phyloP scores from a whole-genome alignment of 345 rosid species.

The Boechera divaricarpa region DNA sequence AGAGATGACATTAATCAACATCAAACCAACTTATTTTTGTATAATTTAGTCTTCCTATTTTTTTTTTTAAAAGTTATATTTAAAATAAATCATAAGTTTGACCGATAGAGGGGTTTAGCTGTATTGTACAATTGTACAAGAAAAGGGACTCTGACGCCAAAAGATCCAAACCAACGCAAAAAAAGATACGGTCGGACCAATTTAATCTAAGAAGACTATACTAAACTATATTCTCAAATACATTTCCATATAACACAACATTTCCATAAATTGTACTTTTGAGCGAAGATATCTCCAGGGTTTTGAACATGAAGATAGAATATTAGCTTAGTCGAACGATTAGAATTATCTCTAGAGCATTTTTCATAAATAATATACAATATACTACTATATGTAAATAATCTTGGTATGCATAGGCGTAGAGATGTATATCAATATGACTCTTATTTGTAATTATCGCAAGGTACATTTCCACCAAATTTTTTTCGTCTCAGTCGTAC shows the following conservation, averaged over 20 bases:
- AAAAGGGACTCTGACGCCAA: not conserved
- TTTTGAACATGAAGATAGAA: not conserved
- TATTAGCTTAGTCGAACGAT: not conserved
- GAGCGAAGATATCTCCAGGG: not conserved
- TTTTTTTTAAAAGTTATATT: not conserved
- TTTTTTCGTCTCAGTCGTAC: not conserved
- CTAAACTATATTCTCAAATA: not conserved
- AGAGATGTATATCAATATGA: not conserved
- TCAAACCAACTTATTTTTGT: not conserved
- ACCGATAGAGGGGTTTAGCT: constrained; percentile 21
- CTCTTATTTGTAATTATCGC: not conserved
- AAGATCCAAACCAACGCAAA: constrained; percentile 16
- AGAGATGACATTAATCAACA: not conserved
- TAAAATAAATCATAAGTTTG: constrained; percentile 10
- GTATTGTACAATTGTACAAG: constrained; percentile 30
- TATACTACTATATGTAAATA: not conserved
- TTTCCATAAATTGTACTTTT: not conserved
- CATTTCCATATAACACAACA: not conserved
- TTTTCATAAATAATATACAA: not conserved
- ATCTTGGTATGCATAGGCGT: not conserved
- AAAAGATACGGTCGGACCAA: constrained; percentile 23
- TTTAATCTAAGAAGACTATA: not conserved
- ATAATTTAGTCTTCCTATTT: not conserved
- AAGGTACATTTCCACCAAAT: constrained; percentile 19
- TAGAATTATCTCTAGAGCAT: not conserved